Conservation (phyloP, 2,329 filamentous ascomycete species). For the Fusarium nelsonii region DNA sequence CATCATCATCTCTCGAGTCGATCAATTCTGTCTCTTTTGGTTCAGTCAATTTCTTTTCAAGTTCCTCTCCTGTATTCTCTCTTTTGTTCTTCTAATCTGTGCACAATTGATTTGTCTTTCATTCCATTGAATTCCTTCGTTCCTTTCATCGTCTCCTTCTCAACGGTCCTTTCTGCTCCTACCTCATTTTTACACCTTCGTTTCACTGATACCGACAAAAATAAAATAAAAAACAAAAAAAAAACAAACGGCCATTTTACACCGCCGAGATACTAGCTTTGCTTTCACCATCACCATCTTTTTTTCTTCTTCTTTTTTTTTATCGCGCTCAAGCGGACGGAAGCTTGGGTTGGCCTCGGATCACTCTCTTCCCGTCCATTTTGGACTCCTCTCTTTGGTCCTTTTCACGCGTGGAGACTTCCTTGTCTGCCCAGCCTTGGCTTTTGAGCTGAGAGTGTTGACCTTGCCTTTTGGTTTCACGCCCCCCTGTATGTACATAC, state of each 20-base stretch:
- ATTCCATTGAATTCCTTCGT: slow-evolving; percentile 31
- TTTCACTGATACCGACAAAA: neutral
- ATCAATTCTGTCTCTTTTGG: slow-evolving; percentile 35
- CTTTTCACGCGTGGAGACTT: slow-evolving; percentile 33
- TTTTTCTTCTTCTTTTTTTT: neutral
- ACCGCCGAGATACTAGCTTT: slow-evolving; percentile 20
- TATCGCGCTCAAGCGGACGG: slow-evolving; percentile 15
- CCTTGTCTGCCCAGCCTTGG: slow-evolving; percentile 39
- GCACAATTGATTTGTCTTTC: slow-evolving; percentile 38
- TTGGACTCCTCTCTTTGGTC: slow-evolving; percentile 27
- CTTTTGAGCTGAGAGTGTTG: slow-evolving; percentile 34
- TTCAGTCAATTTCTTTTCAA: slow-evolving; percentile 25
- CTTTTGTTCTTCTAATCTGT: slow-evolving; percentile 7
- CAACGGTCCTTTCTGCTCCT: slow-evolving; percentile 8
- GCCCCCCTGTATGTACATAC: slow-evolving; percentile 19
- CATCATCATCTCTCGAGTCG: slow-evolving; percentile 22
- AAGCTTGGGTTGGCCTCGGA: slow-evolving; percentile 18
- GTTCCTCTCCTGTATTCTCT: slow-evolving; percentile 27
- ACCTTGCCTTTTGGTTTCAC: slow-evolving; percentile 27
- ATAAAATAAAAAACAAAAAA: neutral
- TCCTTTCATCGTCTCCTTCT: slow-evolving; percentile 21
- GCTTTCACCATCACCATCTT: slow-evolving; percentile 12
- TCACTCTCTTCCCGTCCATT: slow-evolving; percentile 29
- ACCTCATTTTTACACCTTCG: slow-evolving; percentile 1
- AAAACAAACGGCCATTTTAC: slow-evolving; percentile 14